Base-by-base conservation (phyloP, 2,329 filamentous ascomycete species). In the Claviceps fusiformis region DNA sequence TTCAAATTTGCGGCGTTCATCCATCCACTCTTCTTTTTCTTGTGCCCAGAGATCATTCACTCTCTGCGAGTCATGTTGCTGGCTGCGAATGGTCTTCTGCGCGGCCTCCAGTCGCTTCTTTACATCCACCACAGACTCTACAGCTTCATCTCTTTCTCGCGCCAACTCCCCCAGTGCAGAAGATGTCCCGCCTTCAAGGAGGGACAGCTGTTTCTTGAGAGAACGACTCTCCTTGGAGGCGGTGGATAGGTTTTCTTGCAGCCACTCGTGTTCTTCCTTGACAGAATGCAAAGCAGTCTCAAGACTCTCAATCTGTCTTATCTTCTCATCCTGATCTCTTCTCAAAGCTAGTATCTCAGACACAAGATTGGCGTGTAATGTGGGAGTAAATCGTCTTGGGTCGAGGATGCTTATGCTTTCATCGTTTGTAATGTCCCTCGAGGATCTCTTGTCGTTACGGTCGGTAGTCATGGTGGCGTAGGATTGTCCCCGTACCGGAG, bases 351-450 rank as follows among this genome's bases (percentile, higher is more conserved):
- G 75, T 59, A 98, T 98, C 68, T 98, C 93, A 0, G 92, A 92
- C 0, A 98, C 92, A 7, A 98, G 75, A 52, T 89, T 96, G 9
- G 93, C 93, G 68, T 97, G 93, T 11, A 98, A 73, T 0, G 91
- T 97, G 1, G 93, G 93, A 0, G 93, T 98, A 65, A 98, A 96
- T 43, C 93, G 82, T 55, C 92, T 83, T 3, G 93, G 90, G 65
- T 98, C 93, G 35, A 96, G 75, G 27, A 89, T 83, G 61, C 80
- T 78, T 56, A 90, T 82, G 48, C 74, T 81, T 59, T 92, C 86
- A 60, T 92, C 83, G 54, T 72, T 78, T 27, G 74, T 71, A 29
- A 81, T 69, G 65, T 89, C 83, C 56, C 76, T 74, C 15, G 79
- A 79, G 24, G 75, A 72, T 62, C 81, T 70, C 59, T 80, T 80